Evolutionary conservation across 192 early-diverging fungal genomes (phyloP).

Genomic region (Lunasporangiospora selenospora): DNA sequence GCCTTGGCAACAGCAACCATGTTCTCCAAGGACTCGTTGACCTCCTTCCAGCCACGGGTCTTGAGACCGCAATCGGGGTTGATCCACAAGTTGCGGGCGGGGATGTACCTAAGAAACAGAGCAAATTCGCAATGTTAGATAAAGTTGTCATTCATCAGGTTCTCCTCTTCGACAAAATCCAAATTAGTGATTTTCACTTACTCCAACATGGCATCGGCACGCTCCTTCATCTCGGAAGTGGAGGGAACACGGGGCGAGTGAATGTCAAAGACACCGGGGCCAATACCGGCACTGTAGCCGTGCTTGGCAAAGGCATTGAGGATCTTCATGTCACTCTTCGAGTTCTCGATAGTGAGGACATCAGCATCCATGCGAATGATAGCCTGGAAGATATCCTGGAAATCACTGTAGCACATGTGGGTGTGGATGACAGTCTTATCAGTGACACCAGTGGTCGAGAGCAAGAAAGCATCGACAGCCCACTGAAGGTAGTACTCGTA

Average conservation of each 20-base stretch:
- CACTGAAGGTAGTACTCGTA: conserved; percentile 93
- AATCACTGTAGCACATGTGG: conserved; percentile 99
- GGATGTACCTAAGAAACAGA: conserved; percentile 81
- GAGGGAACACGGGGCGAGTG: conserved; percentile 97
- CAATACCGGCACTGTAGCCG: conserved; percentile 89
- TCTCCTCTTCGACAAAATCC: neutral
- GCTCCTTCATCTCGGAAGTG: conserved; percentile 85
- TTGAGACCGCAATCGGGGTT: conserved; percentile 99
- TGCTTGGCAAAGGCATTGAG: conserved; percentile 84
- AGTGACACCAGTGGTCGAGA: conserved; percentile 85
- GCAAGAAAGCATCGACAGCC: conserved; percentile 93
- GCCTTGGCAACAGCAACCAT: conserved; percentile 81
- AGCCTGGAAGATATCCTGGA: conserved; percentile 97
- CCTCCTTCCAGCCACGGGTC: conserved; percentile 97
- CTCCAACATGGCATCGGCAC: conserved; percentile 78
- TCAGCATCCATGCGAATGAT: conserved; percentile 95
- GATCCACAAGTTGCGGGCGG: conserved; percentile 84
- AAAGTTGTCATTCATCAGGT: no score
- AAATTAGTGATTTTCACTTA: conserved; percentile 22
- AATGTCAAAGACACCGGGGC: conserved; percentile 98
- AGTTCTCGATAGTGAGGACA: conserved; percentile 98
- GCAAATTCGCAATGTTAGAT: no score
- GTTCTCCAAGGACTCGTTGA: conserved; percentile 85
- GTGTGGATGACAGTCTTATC: conserved; percentile 96
- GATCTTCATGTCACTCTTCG: conserved; percentile 97